Base-by-base conservation (phyloP, 2,329 filamentous ascomycete species). In the Fusarium nanum region DNA sequence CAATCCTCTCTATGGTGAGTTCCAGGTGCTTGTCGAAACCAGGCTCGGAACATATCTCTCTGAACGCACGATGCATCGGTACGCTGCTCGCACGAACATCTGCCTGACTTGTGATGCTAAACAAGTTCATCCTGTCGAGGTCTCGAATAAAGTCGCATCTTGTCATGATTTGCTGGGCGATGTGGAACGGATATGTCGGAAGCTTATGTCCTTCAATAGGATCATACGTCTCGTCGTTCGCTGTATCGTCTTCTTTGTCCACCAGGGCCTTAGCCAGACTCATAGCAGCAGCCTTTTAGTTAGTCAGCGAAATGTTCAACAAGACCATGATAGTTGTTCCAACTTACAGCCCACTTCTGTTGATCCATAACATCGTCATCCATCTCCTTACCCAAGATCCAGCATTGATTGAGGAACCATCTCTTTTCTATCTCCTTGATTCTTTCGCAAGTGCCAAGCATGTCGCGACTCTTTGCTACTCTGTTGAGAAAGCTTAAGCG, bases 311-410 rank as follows among this genome's bases (percentile, higher is more conserved):
- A 10, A 20, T 28, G 46, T 53, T n/a, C 63, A 41, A 41, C 7
- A 9, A 23, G 18, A 47, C 45, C 22, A 4, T 18, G 25, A 20
- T 25, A 32, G 4, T 40, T 42, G 16, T 9, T 61, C 41, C 32
- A 37, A 87, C 90, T 81, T 84, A 93, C 92, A 47, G 94, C 93
- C 85, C 93, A 98, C 79, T 98, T 98, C 78, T 98, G 94, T 80
- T 98, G 93, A 76, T 98, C 93, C 91, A 98, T 98, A 73, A 98
- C 96, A 77, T 99, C 96, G 80, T 98, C 96, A 73, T 98, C 96
- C 91, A 93, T 92, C 67, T 91, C 89, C 54, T 81, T 82, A 13
- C 91, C 91, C 6, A 93, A 84, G 63, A 93, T 91, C 85, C 90
- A 92, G 81, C 91, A 93, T 76, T 91, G 89, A 79, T 92, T 92